Base-by-base conservation (phyloP, 805 yeast species). In the Metschnikowia kunwiensis region DNA sequence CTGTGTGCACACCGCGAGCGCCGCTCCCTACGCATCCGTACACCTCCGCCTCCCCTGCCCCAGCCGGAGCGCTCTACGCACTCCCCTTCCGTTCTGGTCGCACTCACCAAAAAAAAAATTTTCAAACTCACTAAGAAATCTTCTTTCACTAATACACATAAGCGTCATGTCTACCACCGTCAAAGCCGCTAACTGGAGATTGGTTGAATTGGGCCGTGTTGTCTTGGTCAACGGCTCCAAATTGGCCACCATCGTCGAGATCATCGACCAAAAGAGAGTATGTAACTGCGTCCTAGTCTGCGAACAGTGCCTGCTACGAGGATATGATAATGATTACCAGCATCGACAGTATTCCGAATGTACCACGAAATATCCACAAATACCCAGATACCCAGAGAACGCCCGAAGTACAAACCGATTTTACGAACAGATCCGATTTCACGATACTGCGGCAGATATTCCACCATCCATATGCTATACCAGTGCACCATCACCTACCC, bases 251-350 rank as follows among this genome's bases (percentile, higher is more conserved):
- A 82, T 93, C 64, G 97, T 89, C 65, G 98, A 93, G 80, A 86
- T 93, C 77, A 86, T 93, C 68, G 97, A 93, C 81, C 96, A 93
- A 81, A 89, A 87, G 82, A 86, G 96, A 78, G 97, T 84, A 80
- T 69, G 86, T 80, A 49, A 17, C 21, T 11, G n/a, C n/a, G n/a
- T n/a, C n/a, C n/a, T n/a, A n/a, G n/a, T n/a, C n/a, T n/a, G n/a
- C n/a, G n/a, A n/a, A n/a, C n/a, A n/a, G n/a, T n/a, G n/a, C n/a
- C n/a, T n/a, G n/a, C n/a, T n/a, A n/a, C n/a, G n/a, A n/a, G n/a
- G n/a, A n/a, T n/a, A n/a, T n/a, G n/a, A n/a, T n/a, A n/a, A n/a
- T n/a, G n/a, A n/a, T n/a, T n/a, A n/a, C n/a, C n/a, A n/a, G n/a
- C n/a, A n/a, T n/a, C n/a, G n/a, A n/a, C n/a, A n/a, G n/a, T n/a